Conservation (phyloP, 106 monocot genomes). For the Dioscorea dumetorum region DNA sequence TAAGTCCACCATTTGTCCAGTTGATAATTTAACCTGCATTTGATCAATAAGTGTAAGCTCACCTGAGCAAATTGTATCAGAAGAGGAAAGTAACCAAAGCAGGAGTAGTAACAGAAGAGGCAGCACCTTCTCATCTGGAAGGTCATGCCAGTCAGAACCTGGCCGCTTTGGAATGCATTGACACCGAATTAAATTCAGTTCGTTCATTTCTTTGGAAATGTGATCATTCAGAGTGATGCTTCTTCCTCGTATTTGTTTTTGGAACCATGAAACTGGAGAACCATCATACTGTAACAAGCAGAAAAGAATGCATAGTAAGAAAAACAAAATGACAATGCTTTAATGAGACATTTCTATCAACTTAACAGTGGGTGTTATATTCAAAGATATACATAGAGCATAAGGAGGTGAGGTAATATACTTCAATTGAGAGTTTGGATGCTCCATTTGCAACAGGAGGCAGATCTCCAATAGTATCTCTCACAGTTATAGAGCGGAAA, state of each 20-base stretch:
- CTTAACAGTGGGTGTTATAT: not conserved
- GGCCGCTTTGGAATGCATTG: conserved; percentile 79
- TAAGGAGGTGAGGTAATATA: conserved; percentile 12
- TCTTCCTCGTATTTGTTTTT: conserved; percentile 79
- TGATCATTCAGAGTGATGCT: conserved; percentile 61
- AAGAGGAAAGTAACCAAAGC: not conserved
- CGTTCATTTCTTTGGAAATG: conserved; percentile 98
- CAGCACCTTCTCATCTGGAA: conserved; percentile 86
- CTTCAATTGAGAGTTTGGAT: conserved; percentile 47
- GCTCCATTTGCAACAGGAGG: conserved; percentile 75
- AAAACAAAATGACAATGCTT: not conserved
- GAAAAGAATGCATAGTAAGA: not conserved
- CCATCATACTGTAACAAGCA: conserved; percentile 49
- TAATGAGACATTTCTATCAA: not conserved
- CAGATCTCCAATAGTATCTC: conserved; percentile 86
- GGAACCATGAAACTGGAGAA: conserved; percentile 85
- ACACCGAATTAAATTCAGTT: conserved; percentile 87
- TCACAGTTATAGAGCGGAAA: conserved; percentile 79
- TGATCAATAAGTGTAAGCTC: not conserved
- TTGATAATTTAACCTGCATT: conserved; percentile 71
- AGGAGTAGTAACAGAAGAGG: not conserved
- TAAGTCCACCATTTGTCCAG: conserved; percentile 67
- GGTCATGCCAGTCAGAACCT: conserved; percentile 93
- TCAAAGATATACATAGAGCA: not conserved
- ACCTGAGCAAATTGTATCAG: not conserved